Evolutionary conservation across 495 filamentous ascomycete species (phyloP).

Genomic region (Aspergillus panamensis): DNA sequence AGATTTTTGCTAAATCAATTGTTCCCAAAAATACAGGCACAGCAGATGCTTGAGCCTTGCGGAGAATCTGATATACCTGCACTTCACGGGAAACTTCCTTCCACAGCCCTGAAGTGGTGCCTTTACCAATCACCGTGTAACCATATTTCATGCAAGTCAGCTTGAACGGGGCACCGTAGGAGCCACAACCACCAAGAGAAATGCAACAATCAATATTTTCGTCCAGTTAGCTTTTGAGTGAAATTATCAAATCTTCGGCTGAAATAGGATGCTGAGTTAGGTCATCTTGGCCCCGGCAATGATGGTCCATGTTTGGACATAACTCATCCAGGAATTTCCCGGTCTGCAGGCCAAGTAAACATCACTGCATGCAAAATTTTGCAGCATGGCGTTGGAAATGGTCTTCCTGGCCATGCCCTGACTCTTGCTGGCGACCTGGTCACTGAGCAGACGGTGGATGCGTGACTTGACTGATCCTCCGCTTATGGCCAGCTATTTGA

Average conservation of each 20-base stretch:
- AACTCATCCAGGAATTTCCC: too few relatives aligned
- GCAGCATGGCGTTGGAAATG: slow-evolving; percentile 7
- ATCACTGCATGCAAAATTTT: slow-evolving; percentile 39
- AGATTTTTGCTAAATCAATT: slow-evolving; percentile 35
- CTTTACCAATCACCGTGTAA: slow-evolving; percentile 49
- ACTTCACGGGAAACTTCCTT: slow-evolving; percentile 39
- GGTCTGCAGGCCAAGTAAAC: slow-evolving; percentile 36
- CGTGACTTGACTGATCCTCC: slow-evolving; percentile 23
- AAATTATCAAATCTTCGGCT: slow-evolving; percentile 5
- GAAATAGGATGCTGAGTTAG: slow-evolving; percentile 13
- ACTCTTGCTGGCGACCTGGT: too few relatives aligned
- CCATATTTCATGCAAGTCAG: slow-evolving; percentile 37
- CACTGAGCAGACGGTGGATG: too few relatives aligned
- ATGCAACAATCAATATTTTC: slow-evolving; percentile 28
- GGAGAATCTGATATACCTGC: slow-evolving; percentile 35
- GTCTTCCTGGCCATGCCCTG: neutral
- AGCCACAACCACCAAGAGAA: slow-evolving; percentile 21
- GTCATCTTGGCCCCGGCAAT: slow-evolving; percentile 38
- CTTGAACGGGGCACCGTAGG: slow-evolving; percentile 37
- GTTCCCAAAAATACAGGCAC: slow-evolving; percentile 44
- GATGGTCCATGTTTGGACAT: slow-evolving; percentile 34
- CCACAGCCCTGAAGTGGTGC: slow-evolving; percentile 32
- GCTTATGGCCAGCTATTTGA: too few relatives aligned
- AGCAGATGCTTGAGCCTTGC: slow-evolving; percentile 32
- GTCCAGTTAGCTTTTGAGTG: slow-evolving; percentile 28